These are phyloP conservation scores for Aurifilum marmelostoma DNA, from an alignment of 2,329 filamentous ascomycete genomes.

Conservation along the genomic window DNA sequence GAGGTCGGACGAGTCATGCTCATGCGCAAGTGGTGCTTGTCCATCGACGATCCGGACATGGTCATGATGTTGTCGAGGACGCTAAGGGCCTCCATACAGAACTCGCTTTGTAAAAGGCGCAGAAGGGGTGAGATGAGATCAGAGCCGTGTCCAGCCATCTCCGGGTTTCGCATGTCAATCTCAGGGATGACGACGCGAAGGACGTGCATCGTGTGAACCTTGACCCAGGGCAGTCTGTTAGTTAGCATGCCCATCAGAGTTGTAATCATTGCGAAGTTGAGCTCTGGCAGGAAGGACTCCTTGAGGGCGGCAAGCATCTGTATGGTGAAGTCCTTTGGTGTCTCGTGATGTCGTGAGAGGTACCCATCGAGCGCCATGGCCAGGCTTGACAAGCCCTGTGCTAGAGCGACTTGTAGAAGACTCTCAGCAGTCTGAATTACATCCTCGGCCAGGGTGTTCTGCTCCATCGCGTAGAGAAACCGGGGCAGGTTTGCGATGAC, in stretches of 20 bases:
- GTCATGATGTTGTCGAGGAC: conserved; percentile 95
- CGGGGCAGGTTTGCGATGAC: conserved; percentile 90
- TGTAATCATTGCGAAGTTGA: conserved; percentile 83
- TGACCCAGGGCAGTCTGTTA: conserved; percentile 87
- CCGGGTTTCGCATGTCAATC: conserved; percentile 89
- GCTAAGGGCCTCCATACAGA: conserved; percentile 87
- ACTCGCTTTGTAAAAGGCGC: conserved; percentile 86
- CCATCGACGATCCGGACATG: conserved; percentile 88
- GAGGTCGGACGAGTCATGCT: conserved; percentile 93
- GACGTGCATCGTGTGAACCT: conserved; percentile 89
- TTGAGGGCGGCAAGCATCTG: conserved; percentile 75
- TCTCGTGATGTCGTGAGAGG: conserved; percentile 66
- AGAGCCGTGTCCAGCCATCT: conserved; percentile 87
- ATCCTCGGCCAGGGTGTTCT: conserved; percentile 57
- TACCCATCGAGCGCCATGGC: conserved; percentile 72
- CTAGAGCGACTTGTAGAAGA: conserved; percentile 73
- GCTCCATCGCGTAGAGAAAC: conserved; percentile 79
- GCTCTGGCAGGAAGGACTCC: conserved; percentile 76
- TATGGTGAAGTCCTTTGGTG: conserved; percentile 74
- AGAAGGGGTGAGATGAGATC: conserved; percentile 94
- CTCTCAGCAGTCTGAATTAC: conserved; percentile 67
- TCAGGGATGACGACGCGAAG: conserved; percentile 83
- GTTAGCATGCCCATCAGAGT: conserved; percentile 91
- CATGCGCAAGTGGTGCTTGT: conserved; percentile 94
- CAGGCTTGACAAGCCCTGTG: conserved; percentile 69